Evolutionary conservation across 2,329 filamentous ascomycete genomes (phyloP).

Genomic region (Furcasterigmium sp.): DNA sequence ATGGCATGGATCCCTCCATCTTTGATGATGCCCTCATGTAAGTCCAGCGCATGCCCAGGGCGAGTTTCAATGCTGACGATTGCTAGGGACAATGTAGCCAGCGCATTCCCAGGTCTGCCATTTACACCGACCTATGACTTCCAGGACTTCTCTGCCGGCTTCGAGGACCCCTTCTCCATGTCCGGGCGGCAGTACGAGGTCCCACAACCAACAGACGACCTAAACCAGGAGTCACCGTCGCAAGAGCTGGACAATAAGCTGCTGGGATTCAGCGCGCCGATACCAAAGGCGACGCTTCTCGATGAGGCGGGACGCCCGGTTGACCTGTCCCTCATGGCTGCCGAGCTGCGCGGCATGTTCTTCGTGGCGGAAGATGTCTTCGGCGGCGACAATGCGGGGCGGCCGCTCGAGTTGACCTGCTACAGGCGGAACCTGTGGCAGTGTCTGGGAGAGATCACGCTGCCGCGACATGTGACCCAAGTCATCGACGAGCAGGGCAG

Average conservation of each 20-base stretch:
- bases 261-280: constrained; percentile 65
- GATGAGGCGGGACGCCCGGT: constrained; percentile 61
- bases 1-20: constrained; percentile 42
- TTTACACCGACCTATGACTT: constrained; percentile 59
- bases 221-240: constrained; percentile 42
- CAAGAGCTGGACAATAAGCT: constrained; percentile 64
- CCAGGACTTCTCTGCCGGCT: constrained; percentile 54
- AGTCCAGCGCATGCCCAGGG: constrained; percentile 24
- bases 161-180: constrained; percentile 62
- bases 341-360: constrained; percentile 84
- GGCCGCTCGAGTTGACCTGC: constrained; percentile 81
- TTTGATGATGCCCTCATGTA: constrained; percentile 56
- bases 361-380: constrained; percentile 81
- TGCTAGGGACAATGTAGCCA: constrained; percentile 39
- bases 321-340: constrained; percentile 58
- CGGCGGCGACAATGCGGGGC: constrained; percentile 47
- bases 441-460: constrained; percentile 78
- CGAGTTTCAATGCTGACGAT: too few species aligned
- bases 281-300: constrained; percentile 55
- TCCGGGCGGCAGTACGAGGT: constrained; percentile 41
- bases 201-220: constrained; percentile 34
- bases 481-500: constrained; percentile 70
- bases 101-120: constrained; percentile 35
- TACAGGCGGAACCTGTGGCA: constrained; percentile 94
- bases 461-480: constrained; percentile 68